phyloP scores from a whole-genome alignment of 1,284 basidiomycete genomes.

The Tylopilus orsonianus region DNA sequence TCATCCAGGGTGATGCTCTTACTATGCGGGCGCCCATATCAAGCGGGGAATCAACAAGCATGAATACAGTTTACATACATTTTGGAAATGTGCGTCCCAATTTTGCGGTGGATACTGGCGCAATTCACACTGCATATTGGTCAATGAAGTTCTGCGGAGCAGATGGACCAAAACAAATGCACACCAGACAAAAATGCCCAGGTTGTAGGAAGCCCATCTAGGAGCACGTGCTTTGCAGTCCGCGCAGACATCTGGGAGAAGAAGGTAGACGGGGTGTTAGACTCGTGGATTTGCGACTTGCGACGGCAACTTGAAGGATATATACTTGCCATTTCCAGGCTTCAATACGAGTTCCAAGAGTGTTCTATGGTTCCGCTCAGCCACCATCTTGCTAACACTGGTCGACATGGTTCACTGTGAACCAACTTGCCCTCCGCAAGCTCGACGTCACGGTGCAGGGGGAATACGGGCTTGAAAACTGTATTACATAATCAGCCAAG shows the following conservation, averaged over 20 bases:
- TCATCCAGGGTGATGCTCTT: slow-evolving; percentile 83
- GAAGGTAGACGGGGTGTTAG: slow-evolving; percentile 7
- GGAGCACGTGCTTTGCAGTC: slow-evolving; percentile 79
- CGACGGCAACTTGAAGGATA: neutral
- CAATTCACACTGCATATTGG: slow-evolving; percentile 61
- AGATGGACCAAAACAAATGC: slow-evolving; percentile 18
- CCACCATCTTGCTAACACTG: slow-evolving; percentile 52
- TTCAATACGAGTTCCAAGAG: slow-evolving; percentile 64
- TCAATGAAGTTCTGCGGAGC: slow-evolving; percentile 6
- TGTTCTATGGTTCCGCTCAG: slow-evolving; percentile 67
- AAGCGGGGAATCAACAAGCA: neutral
- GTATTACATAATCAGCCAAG: slow-evolving; percentile 22
- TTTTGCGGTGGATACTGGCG: slow-evolving; percentile 85
- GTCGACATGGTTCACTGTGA: slow-evolving; percentile 35
- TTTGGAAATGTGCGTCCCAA: slow-evolving; percentile 84
- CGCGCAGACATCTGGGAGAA: slow-evolving; percentile 67
- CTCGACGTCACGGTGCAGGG: too few species aligned
- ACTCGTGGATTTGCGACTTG: neutral
- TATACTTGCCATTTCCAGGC: slow-evolving; percentile 71
- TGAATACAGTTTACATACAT: slow-evolving; percentile 52
- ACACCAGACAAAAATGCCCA: slow-evolving; percentile 82
- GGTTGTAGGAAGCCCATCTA: slow-evolving; percentile 79
- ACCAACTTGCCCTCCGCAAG: neutral
- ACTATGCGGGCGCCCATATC: slow-evolving; percentile 39
- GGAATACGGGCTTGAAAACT: neutral